Evolutionary conservation across 768 basidiomycete species (phyloP), one percentile per base, ranked within the genome.

Genomic region (Leccinum longicurvipes): DNA sequence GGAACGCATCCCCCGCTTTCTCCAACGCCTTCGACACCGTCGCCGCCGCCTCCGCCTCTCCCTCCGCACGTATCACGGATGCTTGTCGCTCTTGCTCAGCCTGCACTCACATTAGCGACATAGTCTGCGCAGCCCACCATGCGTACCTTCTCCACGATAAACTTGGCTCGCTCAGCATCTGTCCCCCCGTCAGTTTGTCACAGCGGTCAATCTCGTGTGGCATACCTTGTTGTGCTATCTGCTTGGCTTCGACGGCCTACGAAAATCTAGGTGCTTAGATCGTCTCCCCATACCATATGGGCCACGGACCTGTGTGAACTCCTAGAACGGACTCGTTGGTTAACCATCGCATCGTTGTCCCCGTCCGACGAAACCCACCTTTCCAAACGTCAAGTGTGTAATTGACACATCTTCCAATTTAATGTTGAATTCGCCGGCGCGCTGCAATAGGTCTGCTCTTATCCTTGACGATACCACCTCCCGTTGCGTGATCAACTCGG

Each of bases 21-120:
- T 91, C 89, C 68, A 99, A 75, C 23, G 97, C 91, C 56, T 77
- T 81, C 17, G 93, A 95, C 67, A 99, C 96, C 51, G 93, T 96
- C 58, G 85, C 76, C 2, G 97, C 97, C 5, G 97, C 97, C 74
- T 98, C 95, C 2, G 96, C 97, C 77, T 99, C 96, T 51, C 97
- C 97, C 72, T 99, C 96, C 1, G 97, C 97, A 46, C 97, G 85
- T 54, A 99, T 98, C 56, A 99, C 95, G 1, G 94, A 90, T 0
- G 97, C 97, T 78, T 98, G 95, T 58, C 95, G 86, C 72, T 99
- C 97, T 87, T 99, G 97, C 70, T 98, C 97, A 27, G 97, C 95
- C 93, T 96, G 60, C 27, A 32, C 23, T 50, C 54, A n/a, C 8
- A 15, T 73, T 48, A 71, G 62, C 36, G 61, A 60, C 51, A 21